These are phyloP conservation scores for Eragrostis tef DNA, from an alignment of 202 grass and related monocot genomes.

Conservation along the genomic window DNA sequence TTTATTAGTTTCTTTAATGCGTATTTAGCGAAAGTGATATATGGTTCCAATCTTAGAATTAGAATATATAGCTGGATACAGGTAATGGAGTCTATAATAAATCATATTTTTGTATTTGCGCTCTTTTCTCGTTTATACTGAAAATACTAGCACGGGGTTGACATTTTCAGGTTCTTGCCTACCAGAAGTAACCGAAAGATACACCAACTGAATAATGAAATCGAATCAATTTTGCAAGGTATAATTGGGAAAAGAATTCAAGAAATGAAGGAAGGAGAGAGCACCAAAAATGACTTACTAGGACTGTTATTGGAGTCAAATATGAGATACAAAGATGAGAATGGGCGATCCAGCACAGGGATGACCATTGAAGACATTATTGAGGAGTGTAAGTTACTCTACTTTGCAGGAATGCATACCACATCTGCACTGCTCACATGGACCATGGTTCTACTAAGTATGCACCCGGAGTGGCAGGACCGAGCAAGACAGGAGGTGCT, in stretches of 20 bases:
- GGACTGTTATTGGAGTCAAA: slow-evolving; percentile 61
- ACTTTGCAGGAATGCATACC: slow-evolving; percentile 67
- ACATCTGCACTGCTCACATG: slow-evolving; percentile 66
- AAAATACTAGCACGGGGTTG: not conserved
- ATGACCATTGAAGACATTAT: slow-evolving; percentile 64
- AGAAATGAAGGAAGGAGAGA: slow-evolving; percentile 44
- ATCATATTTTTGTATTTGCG: slow-evolving; percentile 45
- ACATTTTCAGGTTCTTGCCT: slow-evolving; percentile 44
- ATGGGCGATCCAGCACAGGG: not conserved
- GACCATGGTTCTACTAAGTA: slow-evolving; percentile 68
- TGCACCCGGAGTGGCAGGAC: slow-evolving; percentile 70
- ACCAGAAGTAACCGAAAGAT: slow-evolving; percentile 57
- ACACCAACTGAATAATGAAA: slow-evolving; percentile 45
- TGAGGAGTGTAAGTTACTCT: slow-evolving; percentile 78
- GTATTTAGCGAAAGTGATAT: too few species aligned
- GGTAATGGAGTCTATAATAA: not conserved
- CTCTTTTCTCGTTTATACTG: not conserved
- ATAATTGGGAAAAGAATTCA: slow-evolving; percentile 56
- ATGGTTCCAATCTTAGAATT: too few species aligned
- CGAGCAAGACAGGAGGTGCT: slow-evolving; percentile 64
- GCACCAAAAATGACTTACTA: slow-evolving; percentile 52
- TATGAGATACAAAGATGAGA: slow-evolving; percentile 15
- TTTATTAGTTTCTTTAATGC: too few species aligned
- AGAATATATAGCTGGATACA: too few species aligned
- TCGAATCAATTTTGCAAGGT: slow-evolving; percentile 45